These are phyloP conservation scores for Cryphonectria parasitica DNA, from an alignment of 2,329 filamentous ascomycete species.

Conservation along the genomic window DNA sequence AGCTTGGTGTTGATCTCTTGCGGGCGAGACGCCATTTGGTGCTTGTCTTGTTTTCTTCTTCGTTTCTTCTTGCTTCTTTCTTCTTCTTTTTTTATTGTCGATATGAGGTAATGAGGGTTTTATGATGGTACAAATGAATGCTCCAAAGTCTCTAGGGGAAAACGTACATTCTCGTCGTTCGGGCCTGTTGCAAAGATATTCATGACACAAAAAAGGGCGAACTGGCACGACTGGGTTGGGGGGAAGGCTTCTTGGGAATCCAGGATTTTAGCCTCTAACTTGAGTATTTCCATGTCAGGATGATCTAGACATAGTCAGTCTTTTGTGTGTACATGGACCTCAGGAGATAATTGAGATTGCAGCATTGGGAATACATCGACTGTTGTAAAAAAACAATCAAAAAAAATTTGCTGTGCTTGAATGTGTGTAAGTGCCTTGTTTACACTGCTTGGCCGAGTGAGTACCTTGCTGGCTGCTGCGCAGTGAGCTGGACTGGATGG, in stretches of 20 bases:
- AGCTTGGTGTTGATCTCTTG: slow-evolving; percentile 30
- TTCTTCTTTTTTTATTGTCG: not conserved
- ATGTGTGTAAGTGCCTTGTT: not conserved
- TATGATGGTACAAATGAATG: not conserved
- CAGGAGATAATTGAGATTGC: not conserved
- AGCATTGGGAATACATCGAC: not conserved
- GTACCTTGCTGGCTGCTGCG: not conserved
- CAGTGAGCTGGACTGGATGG: not conserved
- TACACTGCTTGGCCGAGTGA: too few species aligned
- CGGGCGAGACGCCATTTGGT: not conserved
- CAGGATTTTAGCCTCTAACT: too few species aligned
- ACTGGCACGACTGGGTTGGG: too few species aligned
- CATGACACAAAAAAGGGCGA: not conserved
- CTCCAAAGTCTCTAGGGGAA: slow-evolving; percentile 2
- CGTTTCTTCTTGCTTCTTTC: not conserved
- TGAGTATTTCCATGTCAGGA: not conserved
- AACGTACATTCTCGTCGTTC: not conserved
- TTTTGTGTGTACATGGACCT: not conserved
- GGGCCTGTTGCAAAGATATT: not conserved
- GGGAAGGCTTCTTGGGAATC: too few species aligned
- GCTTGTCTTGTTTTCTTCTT: slow-evolving; percentile 4
- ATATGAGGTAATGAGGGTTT: slow-evolving; percentile 34
- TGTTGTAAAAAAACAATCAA: too few species aligned
- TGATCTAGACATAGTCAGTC: not conserved
- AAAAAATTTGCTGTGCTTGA: not conserved